phyloP scores from a whole-genome alignment of 2,329 filamentous ascomycete genomes.

The Ascochyta pisi region DNA sequence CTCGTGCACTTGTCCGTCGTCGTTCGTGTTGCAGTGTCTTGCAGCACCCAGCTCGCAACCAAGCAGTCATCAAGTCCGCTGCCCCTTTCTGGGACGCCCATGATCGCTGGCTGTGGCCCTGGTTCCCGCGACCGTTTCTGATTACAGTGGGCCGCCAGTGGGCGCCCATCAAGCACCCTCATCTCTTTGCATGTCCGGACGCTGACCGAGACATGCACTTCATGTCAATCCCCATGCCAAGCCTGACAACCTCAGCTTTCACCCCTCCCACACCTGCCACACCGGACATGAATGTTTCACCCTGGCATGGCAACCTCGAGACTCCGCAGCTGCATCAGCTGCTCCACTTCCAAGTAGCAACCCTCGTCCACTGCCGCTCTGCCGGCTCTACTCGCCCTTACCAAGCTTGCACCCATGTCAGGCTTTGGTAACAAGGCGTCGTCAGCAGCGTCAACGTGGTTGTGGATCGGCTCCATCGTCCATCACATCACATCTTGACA shows the following conservation, averaged over 20 bases:
- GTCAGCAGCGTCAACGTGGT: slow-evolving; percentile 12
- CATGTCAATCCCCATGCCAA: slow-evolving; percentile 10
- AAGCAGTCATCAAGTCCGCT: neutral
- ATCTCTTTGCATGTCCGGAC: slow-evolving; percentile 3
- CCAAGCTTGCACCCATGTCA: slow-evolving; percentile 6
- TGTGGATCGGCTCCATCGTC: slow-evolving; percentile 11
- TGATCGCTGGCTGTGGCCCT: slow-evolving; percentile 10
- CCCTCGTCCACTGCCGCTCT: slow-evolving; percentile 4
- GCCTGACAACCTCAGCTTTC: slow-evolving; percentile 2
- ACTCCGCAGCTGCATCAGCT: neutral
- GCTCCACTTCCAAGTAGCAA: slow-evolving; percentile 11
- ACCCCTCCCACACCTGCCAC: neutral
- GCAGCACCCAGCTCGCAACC: neutral
- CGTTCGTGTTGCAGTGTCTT: neutral
- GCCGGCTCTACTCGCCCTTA: slow-evolving; percentile 1
- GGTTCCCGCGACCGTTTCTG: slow-evolving; percentile 4
- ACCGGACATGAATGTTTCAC: neutral
- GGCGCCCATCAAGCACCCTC: slow-evolving; percentile 7
- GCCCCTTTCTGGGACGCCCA: slow-evolving; percentile 1
- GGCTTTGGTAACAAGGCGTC: slow-evolving; percentile 12
- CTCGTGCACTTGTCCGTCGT: neutral
- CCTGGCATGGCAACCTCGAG: neutral
- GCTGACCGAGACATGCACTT: slow-evolving; percentile 10
- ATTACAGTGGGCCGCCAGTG: neutral
- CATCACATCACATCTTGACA: slow-evolving; percentile 13